Evolutionary conservation across 2,329 filamentous ascomycete species (phyloP).

Genomic region (Didymella arachidicola): DNA sequence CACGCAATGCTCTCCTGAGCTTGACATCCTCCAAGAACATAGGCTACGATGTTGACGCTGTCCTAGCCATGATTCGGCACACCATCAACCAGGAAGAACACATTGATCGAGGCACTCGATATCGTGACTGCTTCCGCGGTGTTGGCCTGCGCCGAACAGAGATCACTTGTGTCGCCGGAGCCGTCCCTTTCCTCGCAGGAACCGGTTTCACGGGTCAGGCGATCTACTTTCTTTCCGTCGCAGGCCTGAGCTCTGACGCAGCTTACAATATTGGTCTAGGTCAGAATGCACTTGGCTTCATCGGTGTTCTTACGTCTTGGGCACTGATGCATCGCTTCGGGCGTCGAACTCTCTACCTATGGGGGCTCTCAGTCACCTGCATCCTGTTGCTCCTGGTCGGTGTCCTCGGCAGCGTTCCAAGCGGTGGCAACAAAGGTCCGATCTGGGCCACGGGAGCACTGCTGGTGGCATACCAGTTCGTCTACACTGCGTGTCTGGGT

Average conservation of each 20-base stretch:
- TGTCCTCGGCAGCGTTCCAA: slow-evolving; percentile 7
- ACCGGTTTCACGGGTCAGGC: slow-evolving; percentile 34
- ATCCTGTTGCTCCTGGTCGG: slow-evolving; percentile 67
- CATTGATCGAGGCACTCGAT: slow-evolving; percentile 70
- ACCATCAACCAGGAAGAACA: slow-evolving; percentile 78
- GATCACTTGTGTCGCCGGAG: slow-evolving; percentile 63
- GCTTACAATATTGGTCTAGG: slow-evolving; percentile 57
- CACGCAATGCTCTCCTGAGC: slow-evolving; percentile 8
- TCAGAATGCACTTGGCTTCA: slow-evolving; percentile 63
- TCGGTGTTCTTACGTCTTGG: slow-evolving; percentile 76
- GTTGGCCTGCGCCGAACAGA: slow-evolving; percentile 79
- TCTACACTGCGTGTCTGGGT: slow-evolving; percentile 83
- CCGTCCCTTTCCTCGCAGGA: slow-evolving; percentile 48
- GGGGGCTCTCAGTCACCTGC: slow-evolving; percentile 66
- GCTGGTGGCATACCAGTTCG: slow-evolving; percentile 58
- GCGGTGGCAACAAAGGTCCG: slow-evolving; percentile 47
- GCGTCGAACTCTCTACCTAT: slow-evolving; percentile 76
- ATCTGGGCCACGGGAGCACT: slow-evolving; percentile 30
- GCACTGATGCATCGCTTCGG: slow-evolving; percentile 78
- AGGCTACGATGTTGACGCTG: slow-evolving; percentile 26
- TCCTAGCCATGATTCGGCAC: slow-evolving; percentile 79
- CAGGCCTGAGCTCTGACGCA: slow-evolving; percentile 50
- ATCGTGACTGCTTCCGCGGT: slow-evolving; percentile 82
- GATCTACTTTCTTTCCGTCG: slow-evolving; percentile 56
- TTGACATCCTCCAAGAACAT: slow-evolving; percentile 52